Percentiles rank a stretch among this genome's conserved stretches.
Evolutionary conservation across 2,329 filamentous ascomycete genomes (phyloP).

Genomic region (Trichoderma koningiopsis): DNA sequence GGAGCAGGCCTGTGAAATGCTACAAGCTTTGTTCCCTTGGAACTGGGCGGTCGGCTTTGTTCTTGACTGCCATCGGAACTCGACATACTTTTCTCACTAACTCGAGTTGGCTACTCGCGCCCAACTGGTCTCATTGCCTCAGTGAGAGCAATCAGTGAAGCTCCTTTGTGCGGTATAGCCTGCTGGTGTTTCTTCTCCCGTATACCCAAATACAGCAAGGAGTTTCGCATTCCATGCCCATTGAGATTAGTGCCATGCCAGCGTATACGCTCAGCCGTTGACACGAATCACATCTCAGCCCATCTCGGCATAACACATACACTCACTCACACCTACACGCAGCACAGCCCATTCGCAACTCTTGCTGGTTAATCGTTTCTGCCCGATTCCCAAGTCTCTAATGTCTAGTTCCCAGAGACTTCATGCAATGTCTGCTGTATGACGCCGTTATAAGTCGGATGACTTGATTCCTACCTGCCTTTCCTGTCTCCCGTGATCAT

Average conservation of each 20-base stretch:
- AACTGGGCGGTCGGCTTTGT: background rate
- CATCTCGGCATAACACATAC: background rate
- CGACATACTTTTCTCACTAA: background rate
- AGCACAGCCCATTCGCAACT: background rate
- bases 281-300: background rate
- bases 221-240: background rate
- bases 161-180: background rate
- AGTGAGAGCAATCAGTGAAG: background rate
- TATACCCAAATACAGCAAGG: background rate
- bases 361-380: background rate
- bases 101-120: background rate
- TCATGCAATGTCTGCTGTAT: background rate
- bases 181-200: background rate
- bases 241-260: background rate
- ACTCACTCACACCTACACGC: background rate
- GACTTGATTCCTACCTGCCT: background rate
- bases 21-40: background rate
- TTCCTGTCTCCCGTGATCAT: slow-evolving; percentile 5
- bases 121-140: background rate
- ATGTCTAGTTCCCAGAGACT: background rate
- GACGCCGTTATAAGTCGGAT: slow-evolving; percentile 9
- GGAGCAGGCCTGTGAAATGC: background rate
- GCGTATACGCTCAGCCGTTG: background rate
- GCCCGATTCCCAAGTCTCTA: background rate
- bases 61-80: background rate